Base-by-base conservation (phyloP, 2,329 filamentous ascomycete genomes). In the Aureobasidium namibiae region DNA sequence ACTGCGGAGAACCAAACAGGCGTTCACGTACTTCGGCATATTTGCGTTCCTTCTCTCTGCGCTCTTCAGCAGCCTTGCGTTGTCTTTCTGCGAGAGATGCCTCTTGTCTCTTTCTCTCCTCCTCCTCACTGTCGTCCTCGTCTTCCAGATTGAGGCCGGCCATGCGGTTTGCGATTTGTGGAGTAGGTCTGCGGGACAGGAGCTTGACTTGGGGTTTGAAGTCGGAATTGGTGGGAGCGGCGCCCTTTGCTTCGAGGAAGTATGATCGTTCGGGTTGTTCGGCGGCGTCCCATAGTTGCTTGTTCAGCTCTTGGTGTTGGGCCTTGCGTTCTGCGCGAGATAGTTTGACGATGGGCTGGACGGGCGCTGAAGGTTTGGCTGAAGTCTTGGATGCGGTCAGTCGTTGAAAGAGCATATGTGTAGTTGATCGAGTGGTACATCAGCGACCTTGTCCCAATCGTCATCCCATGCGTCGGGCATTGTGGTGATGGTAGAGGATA, bases 21-120 rank as follows among this genome's bases (percentile, higher is more conserved):
- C 91, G 88, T 66, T 92, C 90, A 31, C 92, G 82, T 6, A 86
- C 89, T 75, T 96, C 91, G 62, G 95, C 89, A 70, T 96, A 96
- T 62, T 88, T 88, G 60, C 85, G 85, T 76, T 95, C 89, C 76
- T 94, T 96, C 75, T 95, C 91, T 69, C 95, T 91, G 10, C 85
- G 82, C 66, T 95, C 90, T 50, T 82, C 81, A 70, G 90, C 84
- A 56, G 92, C 89, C 68, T 88, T 88, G 24, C 85, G 82, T 62
- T 88, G 85, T 34, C 91, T 82, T 75, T 96, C 88, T 66, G 92
- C 89, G 3, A 87, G 82, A 0, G 84, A 88, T 44, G 84, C 82
- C 65, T 85, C 84, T 21, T 80, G 77, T 63, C 83, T 82, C 69
- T 82, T 84, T 57, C 76, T 74, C 50, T 76, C 73, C 59, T 84